Percentiles rank a stretch among this genome's conserved stretches.
These are phyloP conservation scores for Melampsora larici-populina DNA, from an alignment of 1,284 basidiomycete species.

Conservation along the genomic window DNA sequence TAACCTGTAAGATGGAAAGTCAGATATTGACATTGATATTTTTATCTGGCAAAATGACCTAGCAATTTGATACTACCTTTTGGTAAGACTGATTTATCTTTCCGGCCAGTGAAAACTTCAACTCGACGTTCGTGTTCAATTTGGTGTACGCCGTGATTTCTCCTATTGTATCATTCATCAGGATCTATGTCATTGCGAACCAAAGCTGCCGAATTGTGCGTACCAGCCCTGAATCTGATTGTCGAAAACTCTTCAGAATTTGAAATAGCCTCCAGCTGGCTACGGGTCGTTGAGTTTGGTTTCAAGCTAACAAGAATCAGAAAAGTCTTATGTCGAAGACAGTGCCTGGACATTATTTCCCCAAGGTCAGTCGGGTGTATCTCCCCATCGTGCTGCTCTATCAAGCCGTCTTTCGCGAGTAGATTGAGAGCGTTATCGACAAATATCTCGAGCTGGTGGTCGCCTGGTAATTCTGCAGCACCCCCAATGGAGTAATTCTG, in stretches of 20 bases:
- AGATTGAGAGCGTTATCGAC: constrained; percentile 19
- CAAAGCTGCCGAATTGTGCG: not conserved
- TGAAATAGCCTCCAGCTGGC: constrained; percentile 25
- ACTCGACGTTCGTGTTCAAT: constrained; percentile 32
- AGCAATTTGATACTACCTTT: constrained; percentile 8
- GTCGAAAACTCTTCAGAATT: constrained; percentile 39
- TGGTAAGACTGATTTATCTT: constrained; percentile 40
- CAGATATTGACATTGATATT: too few species aligned
- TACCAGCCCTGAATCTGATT: constrained; percentile 33
- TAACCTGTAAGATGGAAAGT: constrained; percentile 1
- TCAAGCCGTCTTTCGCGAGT: constrained; percentile 29
- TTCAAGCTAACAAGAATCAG: constrained; percentile 20
- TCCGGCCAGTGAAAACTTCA: constrained; percentile 18
- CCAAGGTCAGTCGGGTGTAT: constrained; percentile 36
- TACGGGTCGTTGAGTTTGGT: constrained; percentile 21
- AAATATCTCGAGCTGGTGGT: constrained; percentile 22
- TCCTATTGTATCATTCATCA: constrained; percentile 8
- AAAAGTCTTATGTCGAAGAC: constrained; percentile 37
- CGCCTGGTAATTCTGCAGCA: constrained; percentile 15
- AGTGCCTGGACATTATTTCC: constrained; percentile 43
- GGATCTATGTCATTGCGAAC: too few species aligned
- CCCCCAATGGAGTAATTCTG: constrained; percentile 27
- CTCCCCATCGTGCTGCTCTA: constrained; percentile 21
- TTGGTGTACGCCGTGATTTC: constrained; percentile 27
- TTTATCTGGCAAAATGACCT: too few species aligned